These are phyloP conservation scores for Rhizodiscina lignyota DNA, from an alignment of 495 filamentous ascomycete species.

Conservation along the genomic window DNA sequence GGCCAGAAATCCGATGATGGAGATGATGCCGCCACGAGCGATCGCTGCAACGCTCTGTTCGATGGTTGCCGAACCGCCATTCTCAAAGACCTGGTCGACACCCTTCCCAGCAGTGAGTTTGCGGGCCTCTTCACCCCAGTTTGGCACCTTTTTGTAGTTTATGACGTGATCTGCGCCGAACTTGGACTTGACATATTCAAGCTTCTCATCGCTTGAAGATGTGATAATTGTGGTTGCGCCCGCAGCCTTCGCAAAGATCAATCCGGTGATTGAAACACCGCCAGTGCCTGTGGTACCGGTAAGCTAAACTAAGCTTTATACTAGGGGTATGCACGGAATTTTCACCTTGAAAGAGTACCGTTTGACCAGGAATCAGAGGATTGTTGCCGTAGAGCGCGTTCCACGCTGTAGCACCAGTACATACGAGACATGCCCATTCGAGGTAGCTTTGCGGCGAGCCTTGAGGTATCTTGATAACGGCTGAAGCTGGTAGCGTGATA, in stretches of 20 bases:
- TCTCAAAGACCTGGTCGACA: conserved; percentile 44
- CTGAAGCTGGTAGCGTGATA: conserved; percentile 50
- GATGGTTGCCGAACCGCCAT: conserved; percentile 25
- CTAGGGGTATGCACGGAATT: conserved; percentile 12
- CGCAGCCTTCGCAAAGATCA: conserved; percentile 58
- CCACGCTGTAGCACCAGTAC: conserved; percentile 68
- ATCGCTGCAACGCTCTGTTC: conserved; percentile 19
- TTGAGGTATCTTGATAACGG: conserved; percentile 45
- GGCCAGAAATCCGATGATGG: conserved; percentile 25
- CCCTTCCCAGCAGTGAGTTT: conserved; percentile 42
- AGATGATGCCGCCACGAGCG: conserved; percentile 25
- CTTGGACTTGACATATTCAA: conserved; percentile 39
- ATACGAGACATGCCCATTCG: conserved; percentile 52
- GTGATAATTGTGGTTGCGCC: conserved; percentile 71
- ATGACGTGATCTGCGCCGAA: conserved; percentile 64
- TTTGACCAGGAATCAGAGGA: conserved; percentile 47
- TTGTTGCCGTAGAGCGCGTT: conserved; percentile 60
- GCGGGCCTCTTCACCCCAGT: conserved; percentile 66
- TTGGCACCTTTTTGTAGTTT: conserved; percentile 52
- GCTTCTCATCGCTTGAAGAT: conserved; percentile 53
- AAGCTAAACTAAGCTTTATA: background rate
- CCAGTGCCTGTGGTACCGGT: background rate
- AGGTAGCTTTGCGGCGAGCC: conserved; percentile 34
- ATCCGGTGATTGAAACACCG: background rate
- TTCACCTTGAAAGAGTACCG: conserved; percentile 64